Base-by-base conservation (phyloP, 768 basidiomycete species). In the Russula ochroleuca region DNA sequence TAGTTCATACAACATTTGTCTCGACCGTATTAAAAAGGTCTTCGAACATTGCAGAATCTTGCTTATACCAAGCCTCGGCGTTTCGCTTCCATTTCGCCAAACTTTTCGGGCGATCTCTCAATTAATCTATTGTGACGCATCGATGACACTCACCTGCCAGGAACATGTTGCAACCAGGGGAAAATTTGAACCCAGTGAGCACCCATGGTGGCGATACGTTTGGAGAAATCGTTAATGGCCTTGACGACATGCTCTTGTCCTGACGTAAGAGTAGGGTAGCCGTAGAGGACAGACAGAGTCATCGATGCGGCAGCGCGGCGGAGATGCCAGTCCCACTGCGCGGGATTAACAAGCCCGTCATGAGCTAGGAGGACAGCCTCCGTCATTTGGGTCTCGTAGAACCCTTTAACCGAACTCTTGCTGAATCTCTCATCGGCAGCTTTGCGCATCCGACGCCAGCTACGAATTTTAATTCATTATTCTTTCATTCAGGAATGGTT, bases 51-150 rank as follows among this genome's bases (percentile, higher is more conserved):
- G 33, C 35, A 0, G 61, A 57, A 25, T 51, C 55, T n/a, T 57
- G 15, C 61, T 25, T 28, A 41, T 57, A 41, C 40, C 25, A n/a
- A 5, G 5, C 48, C 40, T 62, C 47, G 10, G 64, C 55, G 4
- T 57, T 49, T 37, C 55, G 55, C 45, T 62, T 62, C 64, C 60
- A 65, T 37, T 52, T 61, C 15, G 60, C 49, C 7, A 31, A 28
- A 10, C 49, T 50, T 31, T 25, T 50, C 15, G 14, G 8, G 9
- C 49, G 21, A 9, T 9, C 9, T 31, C 14, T 50, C 28, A n/a
- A 10, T 7, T 28, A 50, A 17, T 54, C 19, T 4, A 23, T 8
- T 25, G 17, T 10, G 31, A 19, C 33, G 9, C 10, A 19, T 51
- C 17, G 14, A 9, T 14, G 37, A 38, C 7, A 15, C 53, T 21